Conservation (phyloP, 495 filamentous ascomycete species). For the Glutinoglossum americanum region DNA sequence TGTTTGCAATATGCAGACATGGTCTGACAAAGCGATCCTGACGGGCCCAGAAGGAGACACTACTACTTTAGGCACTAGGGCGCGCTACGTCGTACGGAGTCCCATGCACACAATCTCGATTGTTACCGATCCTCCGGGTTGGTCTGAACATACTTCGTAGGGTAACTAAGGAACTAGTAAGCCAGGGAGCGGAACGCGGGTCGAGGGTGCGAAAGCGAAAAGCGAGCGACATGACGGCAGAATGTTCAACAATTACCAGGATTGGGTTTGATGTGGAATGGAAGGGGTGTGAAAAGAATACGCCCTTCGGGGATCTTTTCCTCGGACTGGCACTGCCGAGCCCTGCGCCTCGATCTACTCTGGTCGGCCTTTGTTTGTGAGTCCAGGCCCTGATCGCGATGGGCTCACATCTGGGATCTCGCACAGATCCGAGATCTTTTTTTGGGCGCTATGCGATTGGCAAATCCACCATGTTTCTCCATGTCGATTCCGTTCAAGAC, state of each 20-base stretch:
- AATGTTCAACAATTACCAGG: not conserved
- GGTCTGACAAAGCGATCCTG: not conserved
- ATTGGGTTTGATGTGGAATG: not conserved
- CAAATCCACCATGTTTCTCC: too few species aligned
- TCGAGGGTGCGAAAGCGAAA: not conserved
- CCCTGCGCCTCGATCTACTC: not conserved
- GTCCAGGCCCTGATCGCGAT: not conserved
- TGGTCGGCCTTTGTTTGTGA: not conserved
- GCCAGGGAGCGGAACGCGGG: not conserved
- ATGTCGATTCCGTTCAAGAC: not conserved
- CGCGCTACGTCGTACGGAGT: not conserved
- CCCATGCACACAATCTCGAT: not conserved
- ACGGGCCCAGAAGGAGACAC: not conserved
- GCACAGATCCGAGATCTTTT: slow-evolving; percentile 1
- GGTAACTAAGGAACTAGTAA: too few species aligned
- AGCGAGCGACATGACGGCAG: not conserved
- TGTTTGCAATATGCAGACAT: not conserved
- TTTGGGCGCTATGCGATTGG: not conserved
- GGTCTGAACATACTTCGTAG: too few species aligned
- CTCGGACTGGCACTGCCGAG: not conserved
- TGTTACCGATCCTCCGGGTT: not conserved
- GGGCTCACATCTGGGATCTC: not conserved
- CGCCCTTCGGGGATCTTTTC: not conserved
- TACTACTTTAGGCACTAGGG: not conserved
- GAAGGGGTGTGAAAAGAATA: not conserved